Conservation (phyloP, 1,284 basidiomycete genomes). For the Ceratobasidium sp. region DNA sequence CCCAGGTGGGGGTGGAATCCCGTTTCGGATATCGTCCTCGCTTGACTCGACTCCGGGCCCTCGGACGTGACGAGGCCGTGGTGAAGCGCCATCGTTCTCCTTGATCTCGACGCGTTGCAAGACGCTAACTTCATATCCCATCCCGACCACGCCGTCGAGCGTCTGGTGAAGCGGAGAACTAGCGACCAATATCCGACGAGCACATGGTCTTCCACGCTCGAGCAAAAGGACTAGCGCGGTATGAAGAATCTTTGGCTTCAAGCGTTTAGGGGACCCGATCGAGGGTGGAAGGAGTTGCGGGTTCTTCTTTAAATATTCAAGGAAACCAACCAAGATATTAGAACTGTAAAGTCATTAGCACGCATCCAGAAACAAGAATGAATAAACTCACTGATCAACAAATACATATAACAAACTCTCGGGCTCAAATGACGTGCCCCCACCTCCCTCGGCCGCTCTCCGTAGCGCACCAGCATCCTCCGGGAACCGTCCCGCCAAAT, state of each 20-base stretch:
- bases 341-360: constrained; percentile 58
- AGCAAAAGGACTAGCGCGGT: constrained; percentile 72
- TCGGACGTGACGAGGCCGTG: constrained; percentile 44
- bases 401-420: constrained; percentile 81
- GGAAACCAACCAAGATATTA: constrained; percentile 81
- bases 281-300: constrained; percentile 49
- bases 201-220: constrained; percentile 73
- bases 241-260: constrained; percentile 65
- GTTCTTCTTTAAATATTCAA: constrained; percentile 67
- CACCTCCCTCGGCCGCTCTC: constrained; percentile 49
- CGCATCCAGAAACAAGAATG: constrained; percentile 25
- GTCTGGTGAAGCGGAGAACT: constrained; percentile 84
- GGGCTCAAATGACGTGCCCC: constrained; percentile 51
- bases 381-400: constrained; percentile 74
- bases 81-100: constrained; percentile 42
- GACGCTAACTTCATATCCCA: constrained; percentile 82
- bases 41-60: constrained; percentile 11
- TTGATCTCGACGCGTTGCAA: constrained; percentile 78
- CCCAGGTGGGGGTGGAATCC: background rate
- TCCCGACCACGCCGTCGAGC: constrained; percentile 70
- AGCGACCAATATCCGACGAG: constrained; percentile 75
- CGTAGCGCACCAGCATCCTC: constrained; percentile 47
- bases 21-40: constrained; percentile 31
- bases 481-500: constrained; percentile 47
- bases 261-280: constrained; percentile 46